A percentile compares a stretch with the other conserved stretches of the same genome.
phyloP scores from a whole-genome alignment of 2,329 filamentous ascomycete genomes.

The Coniella lustricola region DNA sequence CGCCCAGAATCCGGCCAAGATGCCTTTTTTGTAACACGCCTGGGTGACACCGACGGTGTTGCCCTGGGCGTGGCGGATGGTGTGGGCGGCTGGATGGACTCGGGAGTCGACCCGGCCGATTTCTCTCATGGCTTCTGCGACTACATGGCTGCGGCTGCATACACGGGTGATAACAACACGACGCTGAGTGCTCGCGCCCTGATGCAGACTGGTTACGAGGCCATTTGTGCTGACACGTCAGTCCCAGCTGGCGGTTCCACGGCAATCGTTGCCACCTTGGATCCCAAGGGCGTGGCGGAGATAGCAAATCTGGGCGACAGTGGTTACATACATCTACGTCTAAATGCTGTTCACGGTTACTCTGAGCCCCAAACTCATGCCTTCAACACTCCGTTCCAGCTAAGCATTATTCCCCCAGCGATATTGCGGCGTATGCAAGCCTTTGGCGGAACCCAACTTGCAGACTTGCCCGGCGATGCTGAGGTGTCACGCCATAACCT shows the following conservation, averaged over 20 bases:
- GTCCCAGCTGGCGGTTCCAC: slow-evolving; percentile 85
- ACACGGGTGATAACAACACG: slow-evolving; percentile 22
- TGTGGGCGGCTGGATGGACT: slow-evolving; percentile 91
- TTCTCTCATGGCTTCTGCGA: slow-evolving; percentile 92
- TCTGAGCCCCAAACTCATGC: slow-evolving; percentile 88
- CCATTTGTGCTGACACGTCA: slow-evolving; percentile 64
- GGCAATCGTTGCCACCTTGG: slow-evolving; percentile 76
- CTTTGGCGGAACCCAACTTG: slow-evolving; percentile 75
- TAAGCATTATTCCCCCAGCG: slow-evolving; percentile 76
- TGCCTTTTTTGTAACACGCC: slow-evolving; percentile 82
- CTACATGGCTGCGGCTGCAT: slow-evolving; percentile 77
- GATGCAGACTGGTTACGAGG: slow-evolving; percentile 78
- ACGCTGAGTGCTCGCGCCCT: slow-evolving; percentile 57
- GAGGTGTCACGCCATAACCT: slow-evolving; percentile 70
- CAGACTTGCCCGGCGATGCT: slow-evolving; percentile 78
- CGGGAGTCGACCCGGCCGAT: slow-evolving; percentile 86
- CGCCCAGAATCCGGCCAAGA: slow-evolving; percentile 84
- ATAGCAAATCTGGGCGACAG: slow-evolving; percentile 95
- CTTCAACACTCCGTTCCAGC: slow-evolving; percentile 95
- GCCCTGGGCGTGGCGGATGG: slow-evolving; percentile 90
- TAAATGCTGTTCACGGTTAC: slow-evolving; percentile 76
- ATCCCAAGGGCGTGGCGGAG: slow-evolving; percentile 67
- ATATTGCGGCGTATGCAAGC: slow-evolving; percentile 73
- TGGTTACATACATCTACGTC: slow-evolving; percentile 79
- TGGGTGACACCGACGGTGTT: slow-evolving; percentile 64